Evolutionary conservation across 164 flowering plant species (phyloP), one percentile per base, ranked within the genome.

Genomic region (Piper betle): DNA sequence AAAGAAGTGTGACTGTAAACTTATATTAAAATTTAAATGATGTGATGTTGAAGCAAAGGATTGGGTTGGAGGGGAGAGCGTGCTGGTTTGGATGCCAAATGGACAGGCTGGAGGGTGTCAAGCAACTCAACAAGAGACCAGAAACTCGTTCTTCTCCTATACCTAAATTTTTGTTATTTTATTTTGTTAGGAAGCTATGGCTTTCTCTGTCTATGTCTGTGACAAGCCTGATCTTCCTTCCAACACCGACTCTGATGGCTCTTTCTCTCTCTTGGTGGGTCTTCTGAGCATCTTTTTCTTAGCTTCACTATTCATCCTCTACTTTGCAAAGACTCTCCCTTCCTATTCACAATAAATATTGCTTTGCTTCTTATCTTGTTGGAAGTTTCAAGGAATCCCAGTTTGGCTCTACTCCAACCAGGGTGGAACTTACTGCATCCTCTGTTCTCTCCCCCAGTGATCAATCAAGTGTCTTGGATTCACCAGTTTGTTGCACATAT

Each of bases 81-180:
- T n/a, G n/a, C n/a, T n/a, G n/a, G n/a, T n/a, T 58, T 65, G 38
- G 62, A 62, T 61, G 52, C 52, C 57, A 52, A 65, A 57, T 46
- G 56, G 62, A 52, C 68, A 65, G 68, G 62, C 62, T 65, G 68
- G 52, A 39, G 15, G 52, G 62, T 58, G 38, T n/a, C n/a, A n/a
- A n/a, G n/a, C n/a, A n/a, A n/a, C n/a, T n/a, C n/a, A n/a, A n/a
- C n/a, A n/a, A n/a, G n/a, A n/a, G n/a, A n/a, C n/a, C n/a, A n/a
- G n/a, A n/a, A n/a, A n/a, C n/a, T n/a, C n/a, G n/a, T n/a, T n/a
- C n/a, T n/a, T n/a, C n/a, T n/a, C n/a, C 42, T 12, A 48, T 37
- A 42, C 55, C 66, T 19, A 63, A 25, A 12, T 19, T 64, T 33
- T 43, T 13, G 17, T 53, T 43, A 10, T 43, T 43, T 3, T 41